Percentiles rank a stretch among this genome's conserved stretches.
Conservation (phyloP, 2,329 filamentous ascomycete species). For the Venturiaceae sp. region DNA sequence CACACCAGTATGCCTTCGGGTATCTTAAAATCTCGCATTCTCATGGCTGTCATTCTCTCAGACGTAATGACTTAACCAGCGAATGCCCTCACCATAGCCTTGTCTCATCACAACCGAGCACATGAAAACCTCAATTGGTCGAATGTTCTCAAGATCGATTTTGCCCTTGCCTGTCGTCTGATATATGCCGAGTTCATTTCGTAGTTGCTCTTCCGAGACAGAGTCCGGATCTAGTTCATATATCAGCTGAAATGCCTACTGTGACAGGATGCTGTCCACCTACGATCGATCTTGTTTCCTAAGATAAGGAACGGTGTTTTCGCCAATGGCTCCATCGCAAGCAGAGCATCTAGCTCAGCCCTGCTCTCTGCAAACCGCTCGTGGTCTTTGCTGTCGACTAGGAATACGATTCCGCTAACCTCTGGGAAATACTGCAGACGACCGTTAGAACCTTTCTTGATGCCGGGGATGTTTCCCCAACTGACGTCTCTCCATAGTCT, state of each 20-base stretch:
- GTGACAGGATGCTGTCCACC: neutral
- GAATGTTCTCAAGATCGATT: conserved; percentile 81
- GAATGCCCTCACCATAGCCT: conserved; percentile 29
- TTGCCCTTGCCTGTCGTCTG: conserved; percentile 96
- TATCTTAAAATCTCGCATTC: neutral
- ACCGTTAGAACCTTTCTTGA: neutral
- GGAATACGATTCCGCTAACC: conserved; percentile 89
- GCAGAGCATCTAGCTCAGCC: conserved; percentile 75
- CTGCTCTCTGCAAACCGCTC: conserved; percentile 92
- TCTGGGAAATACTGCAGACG: conserved; percentile 69
- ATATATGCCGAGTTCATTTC: conserved; percentile 85
- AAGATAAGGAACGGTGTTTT: conserved; percentile 95
- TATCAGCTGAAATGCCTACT: conserved; percentile 7
- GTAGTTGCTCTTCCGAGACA: conserved; percentile 82
- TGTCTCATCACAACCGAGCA: conserved; percentile 6
- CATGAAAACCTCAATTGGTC: conserved; percentile 83
- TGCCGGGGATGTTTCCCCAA: neutral
- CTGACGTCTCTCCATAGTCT: conserved; percentile 76
- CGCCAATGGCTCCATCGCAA: conserved; percentile 90
- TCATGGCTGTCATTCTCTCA: conserved; percentile 11
- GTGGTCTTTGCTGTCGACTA: conserved; percentile 94
- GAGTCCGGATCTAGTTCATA: conserved; percentile 59
- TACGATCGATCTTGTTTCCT: conserved; percentile 94
- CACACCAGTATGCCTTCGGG: neutral
- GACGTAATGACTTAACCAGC: conserved; percentile 32